Conservation (phyloP, 1,139 yeast genomes). For the Saccharomyces hybrid region DNA sequence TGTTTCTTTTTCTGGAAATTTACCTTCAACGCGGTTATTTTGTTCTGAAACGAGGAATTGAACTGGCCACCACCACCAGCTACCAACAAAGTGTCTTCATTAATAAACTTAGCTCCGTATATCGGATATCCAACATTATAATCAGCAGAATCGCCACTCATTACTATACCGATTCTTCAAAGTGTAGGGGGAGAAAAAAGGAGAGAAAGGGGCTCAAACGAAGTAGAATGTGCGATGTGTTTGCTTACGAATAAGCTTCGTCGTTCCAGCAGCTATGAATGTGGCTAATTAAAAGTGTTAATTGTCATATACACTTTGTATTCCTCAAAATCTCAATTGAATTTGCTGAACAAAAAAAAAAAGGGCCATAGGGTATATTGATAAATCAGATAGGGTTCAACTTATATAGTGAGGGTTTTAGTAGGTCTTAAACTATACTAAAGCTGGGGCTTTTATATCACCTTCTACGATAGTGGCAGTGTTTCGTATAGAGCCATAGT, state of each 20-base stretch:
- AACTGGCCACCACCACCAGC: constrained; percentile 98
- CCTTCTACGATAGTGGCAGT: not conserved
- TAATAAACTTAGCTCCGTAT: constrained; percentile 66
- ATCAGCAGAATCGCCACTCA: constrained; percentile 29
- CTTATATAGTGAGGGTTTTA: not conserved
- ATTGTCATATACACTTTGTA: not conserved
- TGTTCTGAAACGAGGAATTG: constrained; percentile 79
- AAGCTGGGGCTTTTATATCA: not conserved
- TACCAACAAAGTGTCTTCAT: constrained; percentile 54
- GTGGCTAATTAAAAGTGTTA: not conserved
- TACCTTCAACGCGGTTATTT: constrained; percentile 61
- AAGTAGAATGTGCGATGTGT: not conserved
- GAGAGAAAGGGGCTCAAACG: not conserved
- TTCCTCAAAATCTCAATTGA: not conserved
- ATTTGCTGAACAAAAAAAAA: not conserved
- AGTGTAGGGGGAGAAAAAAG: not conserved
- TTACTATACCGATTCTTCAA: constrained; percentile 5
- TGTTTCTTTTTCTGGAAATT: constrained; percentile 44
- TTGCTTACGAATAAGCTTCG: not conserved
- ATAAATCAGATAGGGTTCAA: not conserved
- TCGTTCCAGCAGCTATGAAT: not conserved
- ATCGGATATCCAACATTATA: constrained; percentile 71
- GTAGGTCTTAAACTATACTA: too few relatives aligned
- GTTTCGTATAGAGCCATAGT: not conserved
- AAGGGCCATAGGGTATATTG: not conserved